Conservation (phyloP, 306 rosid species). For the Inga laurina region DNA sequence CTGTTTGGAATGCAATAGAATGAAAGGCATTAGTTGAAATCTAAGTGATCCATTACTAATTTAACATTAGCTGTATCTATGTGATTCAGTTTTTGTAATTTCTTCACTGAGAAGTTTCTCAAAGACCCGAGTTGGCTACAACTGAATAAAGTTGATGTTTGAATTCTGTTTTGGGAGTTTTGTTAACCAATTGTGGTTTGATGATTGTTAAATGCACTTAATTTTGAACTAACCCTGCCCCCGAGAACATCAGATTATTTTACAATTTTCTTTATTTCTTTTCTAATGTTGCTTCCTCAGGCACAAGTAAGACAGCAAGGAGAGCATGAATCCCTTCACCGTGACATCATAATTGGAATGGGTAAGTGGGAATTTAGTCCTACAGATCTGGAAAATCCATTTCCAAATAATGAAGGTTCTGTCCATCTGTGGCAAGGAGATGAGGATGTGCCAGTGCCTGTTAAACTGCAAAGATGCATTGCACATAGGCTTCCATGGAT, state of each 20-base stretch:
- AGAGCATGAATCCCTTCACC: constrained; percentile 56
- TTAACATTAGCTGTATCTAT: no score
- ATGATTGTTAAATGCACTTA: no score
- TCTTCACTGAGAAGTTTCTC: no score
- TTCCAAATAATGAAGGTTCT: constrained; percentile 64
- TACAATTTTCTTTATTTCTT: constrained; percentile 12
- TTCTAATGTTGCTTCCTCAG: constrained; percentile 44
- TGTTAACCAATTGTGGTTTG: no score
- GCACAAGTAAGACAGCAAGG: constrained; percentile 72
- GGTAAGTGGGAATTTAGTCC: constrained; percentile 90
- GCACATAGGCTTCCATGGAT: constrained; percentile 77
- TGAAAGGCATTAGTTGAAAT: constrained; percentile 5
- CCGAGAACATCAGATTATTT: constrained; percentile 3
- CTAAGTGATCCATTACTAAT: neutral
- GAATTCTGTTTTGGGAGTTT: no score
- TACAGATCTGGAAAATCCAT: constrained; percentile 72
- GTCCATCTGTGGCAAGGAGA: constrained; percentile 94
- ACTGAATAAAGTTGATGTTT: no score
- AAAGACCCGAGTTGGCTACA: no score
- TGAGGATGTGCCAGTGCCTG: constrained; percentile 67
- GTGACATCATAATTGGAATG: constrained; percentile 63
- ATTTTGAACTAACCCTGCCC: no score
- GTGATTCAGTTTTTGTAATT: no score
- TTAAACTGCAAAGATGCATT: constrained; percentile 56
- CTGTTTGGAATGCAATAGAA: constrained; percentile 9